Base-by-base conservation (phyloP, 345 rosid species). In the Geranium brycei region DNA sequence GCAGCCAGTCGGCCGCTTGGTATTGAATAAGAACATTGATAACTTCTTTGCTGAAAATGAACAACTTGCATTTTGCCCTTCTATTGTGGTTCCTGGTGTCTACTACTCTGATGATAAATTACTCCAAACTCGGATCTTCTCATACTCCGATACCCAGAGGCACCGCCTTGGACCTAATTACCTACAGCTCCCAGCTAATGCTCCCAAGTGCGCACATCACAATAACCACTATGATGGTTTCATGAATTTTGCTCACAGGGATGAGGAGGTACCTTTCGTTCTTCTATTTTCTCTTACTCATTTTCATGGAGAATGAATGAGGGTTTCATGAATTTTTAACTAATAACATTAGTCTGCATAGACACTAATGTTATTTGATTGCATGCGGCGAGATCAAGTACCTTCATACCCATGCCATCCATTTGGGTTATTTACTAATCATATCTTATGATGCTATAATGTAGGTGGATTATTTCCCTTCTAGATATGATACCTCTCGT, bases 111-210 rank as follows among this genome's bases (percentile, higher is more conserved):
- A 93, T 69, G 99, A 93, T 74, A 93, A 93, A 70, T 61, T 88
- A 61, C 97, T 93, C 62, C 99, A 91, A 82, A 78, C 80, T 72
- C 76, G 97, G 17, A 71, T 91, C 75, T 93, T 93, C 69, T 83
- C 99, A 14, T 93, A 93, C 64, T 18, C 91, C 19, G 99, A 93
- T 75, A 93, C 97, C 51, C 99, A 93, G 77, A 87, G 99, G 74
- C 95, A 93, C 78, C 95, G 99, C 41, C 97, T 93, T 58, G 97
- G 97, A 70, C 99, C 99, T 23, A 93, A 91, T 83, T 93, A 93
- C 76, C 80, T 93, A 67, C 97, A 83, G 61, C 86, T 93, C 55
- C 99, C 99, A 7, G 95, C 71, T 59, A 93, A 93, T 85, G 91
- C 99, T 59, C 95, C 99, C 61, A 91, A 93, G 75, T 88, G 91